Percentiles rank a stretch among this genome's conserved stretches.
Conservation (phyloP, 495 filamentous ascomycete species). For the Annulohypoxylon nitens region DNA sequence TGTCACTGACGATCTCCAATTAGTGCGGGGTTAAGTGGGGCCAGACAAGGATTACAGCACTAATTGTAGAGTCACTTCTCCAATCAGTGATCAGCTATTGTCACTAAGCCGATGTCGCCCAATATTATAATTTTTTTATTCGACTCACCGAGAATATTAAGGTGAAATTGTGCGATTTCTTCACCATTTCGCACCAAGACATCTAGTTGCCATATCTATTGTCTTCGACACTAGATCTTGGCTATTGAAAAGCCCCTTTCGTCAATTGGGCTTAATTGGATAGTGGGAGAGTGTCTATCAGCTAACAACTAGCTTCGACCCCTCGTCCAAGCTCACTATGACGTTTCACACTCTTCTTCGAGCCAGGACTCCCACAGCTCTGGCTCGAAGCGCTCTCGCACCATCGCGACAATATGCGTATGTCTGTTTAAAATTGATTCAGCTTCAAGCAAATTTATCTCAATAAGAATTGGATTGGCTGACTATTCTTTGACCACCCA, state of each 20-base stretch:
- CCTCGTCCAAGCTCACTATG: slow-evolving; percentile 48
- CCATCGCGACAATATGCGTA: slow-evolving; percentile 57
- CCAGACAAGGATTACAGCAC: background rate
- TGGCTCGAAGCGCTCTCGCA: slow-evolving; percentile 52
- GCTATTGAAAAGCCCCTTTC: slow-evolving; percentile 8
- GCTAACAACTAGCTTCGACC: slow-evolving; percentile 12
- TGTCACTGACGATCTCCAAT: slow-evolving; percentile 28
- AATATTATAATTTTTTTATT: slow-evolving; percentile 13
- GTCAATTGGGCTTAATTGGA: slow-evolving; percentile 31
- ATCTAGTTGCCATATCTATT: background rate
- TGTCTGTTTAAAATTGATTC: slow-evolving; percentile 25
- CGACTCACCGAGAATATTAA: slow-evolving; percentile 31
- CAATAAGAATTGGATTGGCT: slow-evolving; percentile 11
- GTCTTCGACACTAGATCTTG: slow-evolving; percentile 7
- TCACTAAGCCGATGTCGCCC: slow-evolving; percentile 45
- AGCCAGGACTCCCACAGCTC: slow-evolving; percentile 57
- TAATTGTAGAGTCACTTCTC: slow-evolving; percentile 7
- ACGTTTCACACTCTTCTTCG: slow-evolving; percentile 55
- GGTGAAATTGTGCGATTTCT: slow-evolving; percentile 25
- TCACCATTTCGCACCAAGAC: background rate
- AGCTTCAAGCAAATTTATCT: background rate
- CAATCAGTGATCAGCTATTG: slow-evolving; percentile 40
- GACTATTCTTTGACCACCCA: slow-evolving; percentile 35
- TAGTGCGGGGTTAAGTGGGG: slow-evolving; percentile 39
- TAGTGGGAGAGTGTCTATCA: slow-evolving; percentile 23